Conservation (phyloP, 164 flowering plant genomes). For the Piper longum region DNA sequence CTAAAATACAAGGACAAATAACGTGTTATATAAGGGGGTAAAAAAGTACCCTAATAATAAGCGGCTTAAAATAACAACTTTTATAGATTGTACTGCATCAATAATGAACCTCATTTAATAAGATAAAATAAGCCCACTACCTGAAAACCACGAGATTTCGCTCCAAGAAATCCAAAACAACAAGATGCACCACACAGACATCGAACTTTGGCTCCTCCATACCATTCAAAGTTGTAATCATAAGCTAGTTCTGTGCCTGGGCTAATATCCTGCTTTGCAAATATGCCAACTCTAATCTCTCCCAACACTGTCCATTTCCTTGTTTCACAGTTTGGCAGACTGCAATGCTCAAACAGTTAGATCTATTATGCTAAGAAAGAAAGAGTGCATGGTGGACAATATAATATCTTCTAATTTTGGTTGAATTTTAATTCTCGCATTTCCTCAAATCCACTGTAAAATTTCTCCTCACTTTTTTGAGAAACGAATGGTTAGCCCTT, state of each 20-base stretch:
- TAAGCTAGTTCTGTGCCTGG: constrained; percentile 69
- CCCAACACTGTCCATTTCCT: constrained; percentile 94
- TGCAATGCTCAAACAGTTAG: constrained; percentile 16
- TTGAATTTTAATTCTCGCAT: too few species aligned
- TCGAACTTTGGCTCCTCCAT: constrained; percentile 94
- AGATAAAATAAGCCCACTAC: constrained; percentile 15
- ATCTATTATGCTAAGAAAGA: neutral
- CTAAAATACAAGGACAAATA: too few species aligned
- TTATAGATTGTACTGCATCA: neutral
- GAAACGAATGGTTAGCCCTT: too few species aligned
- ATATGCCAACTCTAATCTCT: constrained; percentile 89
- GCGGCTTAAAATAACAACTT: too few species aligned
- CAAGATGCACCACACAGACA: constrained; percentile 81
- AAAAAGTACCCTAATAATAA: too few species aligned
- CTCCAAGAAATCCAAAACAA: constrained; percentile 96
- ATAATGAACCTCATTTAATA: neutral
- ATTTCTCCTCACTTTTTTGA: too few species aligned
- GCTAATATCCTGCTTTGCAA: constrained; percentile 71
- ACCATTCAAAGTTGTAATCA: constrained; percentile 96
- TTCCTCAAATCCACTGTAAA: too few species aligned
- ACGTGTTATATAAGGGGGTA: too few species aligned
- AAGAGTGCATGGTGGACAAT: neutral
- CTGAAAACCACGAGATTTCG: constrained; percentile 96
- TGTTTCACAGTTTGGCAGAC: constrained; percentile 94
- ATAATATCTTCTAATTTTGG: neutral